Evolutionary conservation across 2,329 filamentous ascomycete species (phyloP).

Genomic region (Ambrosiella cleistominuta): DNA sequence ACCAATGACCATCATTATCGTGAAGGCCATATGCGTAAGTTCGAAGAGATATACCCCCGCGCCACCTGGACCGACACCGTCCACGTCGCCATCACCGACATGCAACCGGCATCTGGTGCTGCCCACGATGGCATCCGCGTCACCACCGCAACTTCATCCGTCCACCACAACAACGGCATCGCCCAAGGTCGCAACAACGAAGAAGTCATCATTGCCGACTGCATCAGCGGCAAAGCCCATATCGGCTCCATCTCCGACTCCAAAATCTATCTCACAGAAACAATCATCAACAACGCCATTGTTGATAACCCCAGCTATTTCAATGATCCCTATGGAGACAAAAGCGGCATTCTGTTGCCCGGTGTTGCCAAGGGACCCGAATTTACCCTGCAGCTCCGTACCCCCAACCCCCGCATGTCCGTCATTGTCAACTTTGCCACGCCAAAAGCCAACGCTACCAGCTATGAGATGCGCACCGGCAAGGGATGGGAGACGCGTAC

Average conservation of each 20-base stretch:
- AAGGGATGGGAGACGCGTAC: slow-evolving; percentile 26
- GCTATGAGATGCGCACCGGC: neutral
- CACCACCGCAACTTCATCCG: slow-evolving; percentile 24
- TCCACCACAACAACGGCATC: slow-evolving; percentile 40
- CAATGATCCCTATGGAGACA: slow-evolving; percentile 32
- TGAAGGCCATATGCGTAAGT: slow-evolving; percentile 26
- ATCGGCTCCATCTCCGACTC: slow-evolving; percentile 4
- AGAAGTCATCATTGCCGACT: slow-evolving; percentile 28
- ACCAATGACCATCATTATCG: slow-evolving; percentile 42
- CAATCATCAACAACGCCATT: slow-evolving; percentile 16
- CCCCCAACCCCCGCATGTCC: slow-evolving; percentile 17
- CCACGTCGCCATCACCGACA: slow-evolving; percentile 17
- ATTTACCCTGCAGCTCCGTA: slow-evolving; percentile 18
- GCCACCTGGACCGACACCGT: slow-evolving; percentile 33
- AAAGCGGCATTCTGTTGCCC: slow-evolving; percentile 34
- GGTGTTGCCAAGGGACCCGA: slow-evolving; percentile 28
- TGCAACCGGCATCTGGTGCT: slow-evolving; percentile 15
- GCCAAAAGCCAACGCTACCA: slow-evolving; percentile 13
- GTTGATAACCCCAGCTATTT: slow-evolving; percentile 45
- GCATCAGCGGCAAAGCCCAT: slow-evolving; percentile 29
- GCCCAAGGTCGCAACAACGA: slow-evolving; percentile 26
- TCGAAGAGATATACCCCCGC: slow-evolving; percentile 28
- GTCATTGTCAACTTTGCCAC: slow-evolving; percentile 6
- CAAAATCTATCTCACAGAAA: slow-evolving; percentile 8
- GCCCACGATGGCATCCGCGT: slow-evolving; percentile 23